Conservation (phyloP, 345 rosid genomes). For the Toxicodendron radicans region DNA sequence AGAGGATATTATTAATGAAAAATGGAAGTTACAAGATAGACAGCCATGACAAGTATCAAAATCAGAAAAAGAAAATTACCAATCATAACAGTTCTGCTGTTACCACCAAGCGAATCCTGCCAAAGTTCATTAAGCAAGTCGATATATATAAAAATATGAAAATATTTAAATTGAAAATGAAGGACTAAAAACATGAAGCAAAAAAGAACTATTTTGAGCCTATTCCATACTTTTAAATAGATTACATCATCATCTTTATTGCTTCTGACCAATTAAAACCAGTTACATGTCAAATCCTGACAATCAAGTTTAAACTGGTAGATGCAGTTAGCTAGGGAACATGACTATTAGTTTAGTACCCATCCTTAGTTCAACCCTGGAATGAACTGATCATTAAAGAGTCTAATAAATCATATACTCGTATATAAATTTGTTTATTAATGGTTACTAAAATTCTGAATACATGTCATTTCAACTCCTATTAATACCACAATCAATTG, state of each 20-base stretch:
- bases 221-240: conserved; percentile 8
- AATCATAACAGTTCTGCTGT: conserved; percentile 98
- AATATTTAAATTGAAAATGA: not conserved
- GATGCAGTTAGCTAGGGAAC: not conserved
- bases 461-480: not conserved
- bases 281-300: not conserved
- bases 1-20: conserved; percentile 5
- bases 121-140: conserved; percentile 16
- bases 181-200: not conserved
- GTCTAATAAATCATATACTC: not conserved
- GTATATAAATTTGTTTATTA: not conserved
- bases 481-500: not conserved
- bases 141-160: conserved; percentile 6
- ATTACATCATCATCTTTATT: not conserved
- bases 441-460: not conserved
- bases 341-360: not conserved
- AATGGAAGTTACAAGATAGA: conserved; percentile 1
- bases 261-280: not conserved
- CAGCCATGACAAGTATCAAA: not conserved
- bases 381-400: not conserved
- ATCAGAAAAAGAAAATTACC: conserved; percentile 49
- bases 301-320: not conserved
- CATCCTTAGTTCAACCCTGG: not conserved
- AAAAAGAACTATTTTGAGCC: not conserved
- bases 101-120: conserved; percentile 99